Evolutionary conservation across 352 stramenopile species (phyloP).

Genomic region (Phytophthora cajani): DNA sequence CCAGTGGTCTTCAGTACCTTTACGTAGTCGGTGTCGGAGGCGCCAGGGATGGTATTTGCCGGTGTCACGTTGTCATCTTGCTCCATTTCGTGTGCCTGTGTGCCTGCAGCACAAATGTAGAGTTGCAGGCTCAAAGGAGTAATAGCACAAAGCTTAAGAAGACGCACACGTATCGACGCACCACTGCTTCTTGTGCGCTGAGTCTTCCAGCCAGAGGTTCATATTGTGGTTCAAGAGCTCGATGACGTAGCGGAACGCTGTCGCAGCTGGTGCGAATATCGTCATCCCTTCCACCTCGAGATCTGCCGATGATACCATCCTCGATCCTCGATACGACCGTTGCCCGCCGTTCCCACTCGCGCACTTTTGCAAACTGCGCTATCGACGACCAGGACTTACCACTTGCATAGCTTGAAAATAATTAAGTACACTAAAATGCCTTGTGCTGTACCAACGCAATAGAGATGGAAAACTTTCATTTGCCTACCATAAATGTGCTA

Average conservation of each 20-base stretch:
- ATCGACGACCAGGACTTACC: no score
- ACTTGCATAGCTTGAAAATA: no score
- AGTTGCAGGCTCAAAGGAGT: no score
- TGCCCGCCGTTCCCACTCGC: no score
- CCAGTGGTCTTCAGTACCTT: not conserved
- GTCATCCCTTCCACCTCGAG: slow-evolving; percentile 11
- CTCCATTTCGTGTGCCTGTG: not conserved
- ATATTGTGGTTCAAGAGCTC: not conserved
- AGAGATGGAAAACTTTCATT: no score
- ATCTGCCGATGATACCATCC: not conserved
- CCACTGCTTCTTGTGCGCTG: not conserved
- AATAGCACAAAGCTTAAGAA: no score
- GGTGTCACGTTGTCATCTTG: slow-evolving; percentile 3
- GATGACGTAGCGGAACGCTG: not conserved
- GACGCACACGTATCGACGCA: not conserved
- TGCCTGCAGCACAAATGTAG: not conserved
- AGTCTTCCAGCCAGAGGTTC: not conserved
- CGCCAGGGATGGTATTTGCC: not conserved
- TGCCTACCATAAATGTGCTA: not conserved
- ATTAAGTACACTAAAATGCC: no score
- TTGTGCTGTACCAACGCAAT: no score
- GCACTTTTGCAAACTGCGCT: no score
- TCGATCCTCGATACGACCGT: no score
- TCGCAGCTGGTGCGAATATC: slow-evolving; percentile 2
- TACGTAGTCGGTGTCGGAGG: not conserved